These are phyloP conservation scores for Phyllosticta citriasiana DNA, from an alignment of 2,329 filamentous ascomycete genomes.

Conservation along the genomic window DNA sequence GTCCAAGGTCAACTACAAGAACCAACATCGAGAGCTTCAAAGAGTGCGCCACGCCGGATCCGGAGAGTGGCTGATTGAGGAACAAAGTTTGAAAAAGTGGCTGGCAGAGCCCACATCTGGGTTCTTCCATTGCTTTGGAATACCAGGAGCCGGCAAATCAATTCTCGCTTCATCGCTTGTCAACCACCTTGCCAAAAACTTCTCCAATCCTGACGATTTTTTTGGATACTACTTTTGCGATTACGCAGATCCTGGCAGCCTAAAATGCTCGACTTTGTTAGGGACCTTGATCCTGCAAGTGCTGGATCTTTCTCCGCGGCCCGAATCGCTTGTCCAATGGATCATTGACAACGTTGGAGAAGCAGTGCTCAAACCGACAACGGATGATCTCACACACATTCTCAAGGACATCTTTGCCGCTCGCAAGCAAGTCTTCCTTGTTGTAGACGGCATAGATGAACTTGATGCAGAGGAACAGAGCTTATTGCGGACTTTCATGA, in stretches of 20 bases:
- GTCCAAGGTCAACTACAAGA: conserved; percentile 12
- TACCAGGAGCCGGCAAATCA: conserved; percentile 18
- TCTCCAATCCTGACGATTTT: background rate
- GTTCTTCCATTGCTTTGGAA: conserved; percentile 17
- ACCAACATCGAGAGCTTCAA: conserved; percentile 11
- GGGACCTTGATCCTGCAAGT: conserved; percentile 14
- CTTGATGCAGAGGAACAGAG: conserved; percentile 3
- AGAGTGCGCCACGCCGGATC: conserved; percentile 12
- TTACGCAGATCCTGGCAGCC: conserved; percentile 11
- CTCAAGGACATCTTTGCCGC: background rate
- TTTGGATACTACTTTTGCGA: conserved; percentile 16
- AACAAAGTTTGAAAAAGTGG: conserved; percentile 11
- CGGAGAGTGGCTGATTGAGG: conserved; percentile 12
- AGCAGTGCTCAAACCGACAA: background rate
- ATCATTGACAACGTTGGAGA: background rate
- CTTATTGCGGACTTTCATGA: conserved; percentile 3
- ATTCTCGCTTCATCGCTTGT: conserved; percentile 13
- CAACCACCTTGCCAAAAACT: background rate
- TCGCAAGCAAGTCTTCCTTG: conserved; percentile 6
- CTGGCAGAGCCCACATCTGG: background rate
- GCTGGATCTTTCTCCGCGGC: conserved; percentile 1
- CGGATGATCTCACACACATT: background rate
- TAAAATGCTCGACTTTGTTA: conserved; percentile 11
- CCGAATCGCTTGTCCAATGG: conserved; percentile 10
- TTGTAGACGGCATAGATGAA: conserved; percentile 16